phyloP scores from a whole-genome alignment of 306 rosid species.

The Rosa multiflora region DNA sequence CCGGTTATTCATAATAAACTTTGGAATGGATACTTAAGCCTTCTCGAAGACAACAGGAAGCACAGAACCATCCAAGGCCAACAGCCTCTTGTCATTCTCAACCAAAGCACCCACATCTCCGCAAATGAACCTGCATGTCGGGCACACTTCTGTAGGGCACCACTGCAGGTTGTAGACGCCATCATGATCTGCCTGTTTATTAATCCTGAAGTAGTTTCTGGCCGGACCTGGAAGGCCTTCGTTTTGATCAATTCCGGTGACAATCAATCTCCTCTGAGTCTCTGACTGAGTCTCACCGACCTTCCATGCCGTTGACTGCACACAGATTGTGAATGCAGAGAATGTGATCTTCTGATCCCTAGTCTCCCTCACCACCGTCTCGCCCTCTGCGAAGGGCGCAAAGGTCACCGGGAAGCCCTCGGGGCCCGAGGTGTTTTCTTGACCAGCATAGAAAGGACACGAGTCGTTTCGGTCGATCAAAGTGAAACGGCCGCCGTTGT shows the following conservation, averaged over 20 bases:
- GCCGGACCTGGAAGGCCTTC: not conserved
- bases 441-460: constrained; percentile 51
- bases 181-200: not conserved
- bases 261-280: constrained; percentile 47
- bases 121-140: constrained; percentile 40
- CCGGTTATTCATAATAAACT: not conserved
- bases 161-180: constrained; percentile 35
- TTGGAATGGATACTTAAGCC: constrained; percentile 6
- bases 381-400: constrained; percentile 39
- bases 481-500: constrained; percentile 49
- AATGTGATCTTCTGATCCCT: constrained; percentile 46
- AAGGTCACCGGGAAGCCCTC: constrained; percentile 35
- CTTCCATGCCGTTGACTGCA: constrained; percentile 38
- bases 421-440: constrained; percentile 29
- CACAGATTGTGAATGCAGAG: constrained; percentile 26
- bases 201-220: constrained; percentile 34
- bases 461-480: constrained; percentile 26
- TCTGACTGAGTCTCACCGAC: constrained; percentile 16
- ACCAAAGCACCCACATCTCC: constrained; percentile 36
- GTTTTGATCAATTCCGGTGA: not conserved
- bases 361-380: constrained; percentile 23
- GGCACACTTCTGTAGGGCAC: constrained; percentile 59
- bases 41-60: constrained; percentile 36
- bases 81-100: constrained; percentile 48
- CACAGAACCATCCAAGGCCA: constrained; percentile 48